These are phyloP conservation scores for Actinomortierella wolfii DNA, from an alignment of 371 early-diverging fungal species.

Conservation along the genomic window DNA sequence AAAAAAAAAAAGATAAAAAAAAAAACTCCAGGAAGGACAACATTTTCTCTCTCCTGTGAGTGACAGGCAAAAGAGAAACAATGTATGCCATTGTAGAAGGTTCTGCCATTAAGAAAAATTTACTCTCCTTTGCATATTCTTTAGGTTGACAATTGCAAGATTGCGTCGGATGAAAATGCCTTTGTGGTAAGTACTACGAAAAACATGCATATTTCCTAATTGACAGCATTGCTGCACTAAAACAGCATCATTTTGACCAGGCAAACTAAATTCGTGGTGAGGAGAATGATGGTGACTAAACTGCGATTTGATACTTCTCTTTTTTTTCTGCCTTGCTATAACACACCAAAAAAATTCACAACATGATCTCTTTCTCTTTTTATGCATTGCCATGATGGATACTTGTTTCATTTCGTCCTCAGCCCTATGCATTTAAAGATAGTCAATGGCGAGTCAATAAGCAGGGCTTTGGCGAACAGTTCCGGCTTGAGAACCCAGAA, in stretches of 20 bases:
- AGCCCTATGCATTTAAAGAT: conserved; percentile 53
- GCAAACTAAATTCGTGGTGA: too few species aligned
- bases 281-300: too few species aligned
- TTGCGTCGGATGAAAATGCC: conserved; percentile 29
- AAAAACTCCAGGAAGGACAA: background rate
- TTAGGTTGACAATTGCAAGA: conserved; percentile 41
- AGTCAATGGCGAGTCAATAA: conserved; percentile 56
- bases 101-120: too few species aligned
- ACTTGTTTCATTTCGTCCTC: background rate
- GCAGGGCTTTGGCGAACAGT: conserved; percentile 46
- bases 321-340: background rate
- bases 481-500: conserved; percentile 21
- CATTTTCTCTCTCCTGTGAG: too few species aligned
- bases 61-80: too few species aligned
- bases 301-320: too few species aligned
- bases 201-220: conserved; percentile 27
- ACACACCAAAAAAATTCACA: too few species aligned
- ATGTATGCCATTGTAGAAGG: too few species aligned
- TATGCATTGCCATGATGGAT: background rate
- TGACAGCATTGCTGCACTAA: conserved; percentile 45
- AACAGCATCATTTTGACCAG: background rate
- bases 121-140: background rate
- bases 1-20: background rate
- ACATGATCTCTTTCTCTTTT: too few species aligned
- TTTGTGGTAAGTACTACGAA: conserved; percentile 48